Base-by-base conservation (phyloP, 2,329 filamentous ascomycete species). In the Chaetomium sp. region DNA sequence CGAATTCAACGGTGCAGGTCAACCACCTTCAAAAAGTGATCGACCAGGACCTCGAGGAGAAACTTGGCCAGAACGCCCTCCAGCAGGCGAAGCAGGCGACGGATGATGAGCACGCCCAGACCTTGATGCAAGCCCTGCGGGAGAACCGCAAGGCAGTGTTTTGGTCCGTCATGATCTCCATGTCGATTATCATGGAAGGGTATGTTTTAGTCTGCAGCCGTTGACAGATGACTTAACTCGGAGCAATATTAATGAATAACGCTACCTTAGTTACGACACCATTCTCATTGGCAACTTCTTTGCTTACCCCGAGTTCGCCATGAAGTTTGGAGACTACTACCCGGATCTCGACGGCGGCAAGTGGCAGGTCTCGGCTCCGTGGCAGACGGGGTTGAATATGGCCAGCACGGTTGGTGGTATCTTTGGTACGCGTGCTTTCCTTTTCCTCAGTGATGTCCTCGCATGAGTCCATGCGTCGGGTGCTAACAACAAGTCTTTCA, bases 341-440 rank as follows among this genome's bases (percentile, higher is more conserved):
- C 58, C 56, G 10, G 51, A 23, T 27, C 19, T 19, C 7, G 29
- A 8, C 31, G 47, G 19, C 3, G n/a, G n/a, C n/a, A n/a, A n/a
- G n/a, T 70, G 64, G 65, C 78, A 83, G 69, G 78, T 86, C 68
- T 78, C 78, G 3, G 78, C 81, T 2, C 70, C 77, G 4, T 86
- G 84, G 84, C 83, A 86, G 72, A 78, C 82, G 23, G 79, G 76
- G 2, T 75, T 86, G 54, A 77, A 77, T 68, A 74, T 72, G 57
- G 72, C 76, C 50, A 74, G 72, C 33, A 74, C 74, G 7, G 62
- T 78, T n/a, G 72, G 70, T 31, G 68, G 68, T 35, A 78, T 80
- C 59, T 71, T 80, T 51, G 61, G 61, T 57, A 38, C 21, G 60
- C 38, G 1, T 29, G 2, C 25, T 42, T 35, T n/a, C 27, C 21